Evolutionary conservation across 257 asterid species (phyloP).

Genomic region (Solanum lignicaule): DNA sequence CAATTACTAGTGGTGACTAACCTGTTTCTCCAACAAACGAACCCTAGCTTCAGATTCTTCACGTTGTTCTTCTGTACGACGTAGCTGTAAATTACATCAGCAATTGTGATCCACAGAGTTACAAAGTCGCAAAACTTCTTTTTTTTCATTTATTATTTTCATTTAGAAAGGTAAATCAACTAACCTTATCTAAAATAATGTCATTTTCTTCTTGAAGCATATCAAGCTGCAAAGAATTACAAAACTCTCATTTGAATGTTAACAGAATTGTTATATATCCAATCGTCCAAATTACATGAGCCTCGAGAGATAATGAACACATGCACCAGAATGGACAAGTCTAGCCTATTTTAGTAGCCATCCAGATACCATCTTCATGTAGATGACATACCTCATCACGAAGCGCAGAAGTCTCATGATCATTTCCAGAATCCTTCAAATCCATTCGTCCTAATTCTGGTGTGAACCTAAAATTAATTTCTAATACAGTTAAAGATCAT

Average conservation of each 20-base stretch:
- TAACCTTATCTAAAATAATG: conserved; percentile 73
- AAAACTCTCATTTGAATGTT: conserved; percentile 7
- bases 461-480: conserved; percentile 40
- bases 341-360: background rate
- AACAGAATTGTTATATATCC: background rate
- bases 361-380: conserved; percentile 1
- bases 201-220: conserved; percentile 97
- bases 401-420: conserved; percentile 80
- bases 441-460: conserved; percentile 58
- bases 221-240: conserved; percentile 69
- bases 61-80: conserved; percentile 73
- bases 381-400: conserved; percentile 75
- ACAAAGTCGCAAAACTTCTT: background rate
- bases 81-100: conserved; percentile 62
- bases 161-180: conserved; percentile 6
- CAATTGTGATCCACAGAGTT: conserved; percentile 10
- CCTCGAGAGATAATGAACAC: background rate
- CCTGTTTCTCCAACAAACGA: conserved; percentile 93
- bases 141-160: background rate
- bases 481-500: background rate
- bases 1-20: conserved; percentile 5
- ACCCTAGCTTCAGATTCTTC: conserved; percentile 97
- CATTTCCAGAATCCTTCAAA: conserved; percentile 61
- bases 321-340: background rate
- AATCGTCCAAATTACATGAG: background rate